Conservation (phyloP, 2,329 filamentous ascomycete species). For the Fusarium siculi region DNA sequence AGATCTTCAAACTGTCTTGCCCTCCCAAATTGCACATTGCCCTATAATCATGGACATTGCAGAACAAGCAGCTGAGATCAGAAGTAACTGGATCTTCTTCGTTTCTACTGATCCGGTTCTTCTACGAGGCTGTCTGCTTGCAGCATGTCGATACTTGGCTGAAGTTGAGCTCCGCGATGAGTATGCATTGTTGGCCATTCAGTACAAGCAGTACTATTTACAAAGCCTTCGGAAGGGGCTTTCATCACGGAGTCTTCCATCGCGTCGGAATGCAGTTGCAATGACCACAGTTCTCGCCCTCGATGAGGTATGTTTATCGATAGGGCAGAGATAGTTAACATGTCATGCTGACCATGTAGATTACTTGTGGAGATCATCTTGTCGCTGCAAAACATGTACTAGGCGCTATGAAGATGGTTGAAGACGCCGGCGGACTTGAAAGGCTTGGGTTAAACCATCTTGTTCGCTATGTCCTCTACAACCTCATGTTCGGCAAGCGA, state of each 20-base stretch:
- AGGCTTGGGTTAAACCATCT: neutral
- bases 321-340: neutral
- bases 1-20: conserved; percentile 9
- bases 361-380: conserved; percentile 1
- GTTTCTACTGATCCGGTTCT: neutral
- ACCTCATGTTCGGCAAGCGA: conserved; percentile 10
- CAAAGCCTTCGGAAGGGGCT: neutral
- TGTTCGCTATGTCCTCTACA: neutral
- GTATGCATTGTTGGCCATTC: neutral
- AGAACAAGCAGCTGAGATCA: neutral
- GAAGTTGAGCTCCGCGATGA: neutral
- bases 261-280: neutral
- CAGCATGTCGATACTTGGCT: conserved; percentile 1
- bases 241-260: neutral
- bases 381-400: conserved; percentile 15
- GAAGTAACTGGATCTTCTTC: conserved; percentile 13
- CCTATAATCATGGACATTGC: neutral
- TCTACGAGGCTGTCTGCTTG: neutral
- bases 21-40: neutral
- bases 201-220: conserved; percentile 4
- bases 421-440: neutral
- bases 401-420: conserved; percentile 5
- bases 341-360: neutral
- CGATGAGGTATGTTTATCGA: neutral
- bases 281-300: conserved; percentile 4